Base-by-base conservation (phyloP, 2,329 filamentous ascomycete genomes). In the Colletotrichum chrysophilum region DNA sequence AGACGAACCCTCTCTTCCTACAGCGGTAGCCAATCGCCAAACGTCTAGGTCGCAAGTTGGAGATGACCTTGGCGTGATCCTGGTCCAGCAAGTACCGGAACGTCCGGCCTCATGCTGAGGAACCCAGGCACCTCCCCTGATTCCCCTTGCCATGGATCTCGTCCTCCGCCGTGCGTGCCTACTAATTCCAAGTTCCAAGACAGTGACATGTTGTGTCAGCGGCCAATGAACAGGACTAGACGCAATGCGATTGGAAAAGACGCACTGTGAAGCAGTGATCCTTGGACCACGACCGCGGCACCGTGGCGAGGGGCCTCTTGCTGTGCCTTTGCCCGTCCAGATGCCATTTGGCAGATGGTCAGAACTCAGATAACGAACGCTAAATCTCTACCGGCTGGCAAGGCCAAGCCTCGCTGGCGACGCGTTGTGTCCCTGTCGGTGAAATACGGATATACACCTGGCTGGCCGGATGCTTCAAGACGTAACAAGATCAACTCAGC, bases 1-100 rank as follows among this genome's bases (percentile, higher is more conserved):
- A 74, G 72, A 71, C 61, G 72, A 74, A 74, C 72, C 60, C 71
- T 62, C 24, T 21, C 12, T 26, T 58, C 30, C 36, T 34, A 26
- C 21, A 32, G 24, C 21, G 12, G 38, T 36, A 43, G 21, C 65
- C 58, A 65, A 32, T 70, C n/a, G 43, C 7, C 18, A 18, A 26
- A 28, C 64, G 64, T 13, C 24, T 5, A 18, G 26, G 38, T 38
- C 38, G 21, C 18, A 43, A 48, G 14, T 34, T 65, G 21, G 26
- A 52, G 28, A 34, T 67, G 65, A 36, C 48, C 65, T 36, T 67
- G 48, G 24, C 36, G 13, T 60, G 30, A 38, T 24, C 52, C 48
- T 60, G 32, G 66, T 43, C 21, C 14, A 60, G 16, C 56, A 70
- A 62, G 61, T 71, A 32, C 64, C 69, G 69, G 69, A 75, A 72